Evolutionary conservation across 2,329 filamentous ascomycete species (phyloP).

Genomic region (Claviceps purpurea): DNA sequence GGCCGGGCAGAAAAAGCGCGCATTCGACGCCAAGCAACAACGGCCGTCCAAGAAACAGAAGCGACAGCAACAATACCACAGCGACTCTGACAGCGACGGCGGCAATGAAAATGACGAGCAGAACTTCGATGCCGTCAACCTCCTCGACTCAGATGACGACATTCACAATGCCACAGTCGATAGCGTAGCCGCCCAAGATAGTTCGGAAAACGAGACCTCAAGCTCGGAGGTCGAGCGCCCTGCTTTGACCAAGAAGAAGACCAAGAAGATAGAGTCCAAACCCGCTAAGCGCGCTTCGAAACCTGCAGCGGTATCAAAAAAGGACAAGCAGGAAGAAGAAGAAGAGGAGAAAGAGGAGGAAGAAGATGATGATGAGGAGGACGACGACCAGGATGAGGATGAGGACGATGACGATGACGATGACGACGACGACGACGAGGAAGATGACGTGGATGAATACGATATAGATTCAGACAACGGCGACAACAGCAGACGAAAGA

Average conservation of each 20-base stretch:
- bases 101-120: conserved; percentile 21
- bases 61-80: conserved; percentile 33
- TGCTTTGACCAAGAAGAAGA: conserved; percentile 7
- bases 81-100: conserved; percentile 30
- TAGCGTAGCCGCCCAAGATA: conserved; percentile 22
- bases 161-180: conserved; percentile 40
- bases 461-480: conserved; percentile 13
- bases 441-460: conserved; percentile 21
- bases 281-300: conserved; percentile 9
- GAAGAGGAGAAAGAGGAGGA: conserved; percentile 18
- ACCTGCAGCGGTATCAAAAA: conserved; percentile 8
- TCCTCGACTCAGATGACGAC: conserved; percentile 45
- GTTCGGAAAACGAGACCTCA: conserved; percentile 10
- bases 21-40: conserved; percentile 16
- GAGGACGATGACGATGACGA: conserved; percentile 19
- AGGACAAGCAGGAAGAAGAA: conserved; percentile 14
- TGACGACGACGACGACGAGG: conserved; percentile 21
- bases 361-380: conserved; percentile 17
- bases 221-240: conserved; percentile 23
- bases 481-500: conserved; percentile 12
- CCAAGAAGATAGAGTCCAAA: conserved; percentile 10
- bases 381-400: conserved; percentile 25
- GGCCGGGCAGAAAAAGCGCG: conserved; percentile 23
- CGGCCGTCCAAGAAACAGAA: conserved; percentile 41
- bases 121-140: conserved; percentile 36